Evolutionary conservation across 2,329 filamentous ascomycete genomes (phyloP).

Genomic region (Lachnellula hyalina): DNA sequence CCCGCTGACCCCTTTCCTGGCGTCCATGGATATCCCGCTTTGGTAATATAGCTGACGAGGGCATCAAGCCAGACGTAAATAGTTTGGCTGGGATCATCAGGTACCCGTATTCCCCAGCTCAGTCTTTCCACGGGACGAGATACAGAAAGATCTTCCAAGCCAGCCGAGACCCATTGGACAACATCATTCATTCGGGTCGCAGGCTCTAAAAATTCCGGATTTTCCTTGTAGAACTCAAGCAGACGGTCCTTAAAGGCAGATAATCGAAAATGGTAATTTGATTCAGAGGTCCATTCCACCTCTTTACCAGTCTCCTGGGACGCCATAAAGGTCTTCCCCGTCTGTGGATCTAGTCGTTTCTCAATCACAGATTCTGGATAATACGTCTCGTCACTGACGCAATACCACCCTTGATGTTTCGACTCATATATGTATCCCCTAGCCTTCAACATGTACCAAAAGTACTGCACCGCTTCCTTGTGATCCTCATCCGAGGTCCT

Average conservation of each 20-base stretch:
- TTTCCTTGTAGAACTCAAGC: constrained; percentile 71
- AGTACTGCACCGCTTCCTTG: constrained; percentile 77
- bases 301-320: constrained; percentile 84
- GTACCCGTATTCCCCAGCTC: constrained; percentile 84
- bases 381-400: constrained; percentile 92
- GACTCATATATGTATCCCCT: constrained; percentile 75
- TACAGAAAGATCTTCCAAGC: constrained; percentile 82
- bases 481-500: constrained; percentile 84
- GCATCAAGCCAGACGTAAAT: constrained; percentile 99
- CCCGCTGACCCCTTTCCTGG: constrained; percentile 56
- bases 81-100: constrained; percentile 77
- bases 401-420: constrained; percentile 94
- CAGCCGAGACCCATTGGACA: constrained; percentile 66
- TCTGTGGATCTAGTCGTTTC: constrained; percentile 68
- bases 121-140: constrained; percentile 76
- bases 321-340: constrained; percentile 76
- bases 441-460: constrained; percentile 77
- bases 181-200: constrained; percentile 70
- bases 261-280: constrained; percentile 91
- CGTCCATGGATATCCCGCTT: constrained; percentile 77
- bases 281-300: constrained; percentile 91
- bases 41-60: constrained; percentile 87
- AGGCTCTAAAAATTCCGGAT: constrained; percentile 75
- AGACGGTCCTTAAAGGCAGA: constrained; percentile 76
- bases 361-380: constrained; percentile 76